Evolutionary conservation across 75 land plant genomes (phyloP).

Genomic region (Cunninghamia lanceolata): DNA sequence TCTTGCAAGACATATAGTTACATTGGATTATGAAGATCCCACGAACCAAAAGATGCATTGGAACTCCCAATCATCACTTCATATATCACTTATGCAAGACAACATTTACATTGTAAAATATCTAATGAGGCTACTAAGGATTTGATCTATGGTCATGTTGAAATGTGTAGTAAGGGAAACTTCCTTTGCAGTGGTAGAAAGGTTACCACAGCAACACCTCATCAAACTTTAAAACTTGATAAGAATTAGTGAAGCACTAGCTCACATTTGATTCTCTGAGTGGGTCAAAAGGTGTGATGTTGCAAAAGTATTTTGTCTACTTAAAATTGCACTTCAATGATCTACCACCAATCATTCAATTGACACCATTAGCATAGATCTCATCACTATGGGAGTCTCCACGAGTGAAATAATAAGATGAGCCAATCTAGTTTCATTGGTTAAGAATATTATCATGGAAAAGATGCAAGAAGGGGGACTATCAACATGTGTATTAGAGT

Average conservation of each 20-base stretch:
- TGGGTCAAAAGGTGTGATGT: no score
- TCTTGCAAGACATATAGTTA: constrained; percentile 88
- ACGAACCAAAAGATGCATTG: constrained; percentile 51
- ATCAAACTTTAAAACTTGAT: constrained; percentile 77
- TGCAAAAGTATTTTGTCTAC: no score
- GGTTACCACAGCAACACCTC: constrained; percentile 97
- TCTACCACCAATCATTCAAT: constrained; percentile 47
- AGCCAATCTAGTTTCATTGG: constrained; percentile 47
- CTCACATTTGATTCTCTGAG: no score
- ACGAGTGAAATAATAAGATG: constrained; percentile 86
- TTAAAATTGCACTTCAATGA: no score
- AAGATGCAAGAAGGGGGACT: constrained; percentile 85
- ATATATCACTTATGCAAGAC: constrained; percentile 89
- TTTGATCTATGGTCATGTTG: constrained; percentile 81
- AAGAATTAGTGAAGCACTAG: no score
- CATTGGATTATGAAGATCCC: constrained; percentile 78
- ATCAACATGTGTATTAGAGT: constrained; percentile 50
- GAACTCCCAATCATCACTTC: constrained; percentile 74
- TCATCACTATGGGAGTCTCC: constrained; percentile 94
- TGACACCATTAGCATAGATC: constrained; percentile 97
- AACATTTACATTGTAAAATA: constrained; percentile 72
- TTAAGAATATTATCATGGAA: constrained; percentile 68
- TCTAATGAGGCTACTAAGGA: constrained; percentile 94
- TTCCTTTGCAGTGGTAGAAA: constrained; percentile 96
- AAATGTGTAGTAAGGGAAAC: constrained; percentile 90